Evolutionary conservation across 2,329 filamentous ascomycete genomes (phyloP), one percentile per base, ranked within the genome.

Genomic region (Fusarium begoniae): DNA sequence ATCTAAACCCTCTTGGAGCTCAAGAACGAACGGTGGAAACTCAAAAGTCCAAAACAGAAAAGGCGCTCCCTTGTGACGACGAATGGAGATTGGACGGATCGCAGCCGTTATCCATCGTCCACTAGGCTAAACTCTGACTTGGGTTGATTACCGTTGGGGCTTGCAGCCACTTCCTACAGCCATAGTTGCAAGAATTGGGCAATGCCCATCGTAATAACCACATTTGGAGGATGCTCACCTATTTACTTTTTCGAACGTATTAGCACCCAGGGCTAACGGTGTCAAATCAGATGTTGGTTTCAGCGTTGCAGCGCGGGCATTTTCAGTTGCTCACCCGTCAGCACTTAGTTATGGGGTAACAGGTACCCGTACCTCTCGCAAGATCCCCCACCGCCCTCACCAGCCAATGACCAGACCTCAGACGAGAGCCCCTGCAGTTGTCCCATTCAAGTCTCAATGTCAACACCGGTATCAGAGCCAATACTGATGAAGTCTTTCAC

Each of bases 21-120:
- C n/a, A 38, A 63, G 43, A 53, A 58, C 26, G 43, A 47, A 66
- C 43, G 53, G 63, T 30, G 41, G 62, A 74, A 77, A 75, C 72
- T 77, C 66, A 74, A 76, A 72, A 51, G 18, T 48, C 48, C 44
- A 74, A 69, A 69, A 51, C 56, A 71, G 70, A 62, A 68, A 17
- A 40, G 70, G 24, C 65, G 56, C 47, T 40, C 51, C 30, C 24
- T 38, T 43, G 7, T 24, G 48, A 44, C 13, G 54, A 64, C 43
- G 47, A 74, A 73, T 68, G 43, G 43, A 66, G 62, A 72, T 74
- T 68, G 54, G 44, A 35, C 44, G 44, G 37, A 68, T 40, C 47
- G 26, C 45, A 50, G 32, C 63, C 66, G 71, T 69, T 72, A 40
- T 60, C 63, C 43, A 60, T 67, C 60, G 47, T 15, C 32, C 37